Evolutionary conservation across 257 asterid species (phyloP), one percentile per base, ranked within the genome.

Genomic region (Parsonsia alboflavescens): DNA sequence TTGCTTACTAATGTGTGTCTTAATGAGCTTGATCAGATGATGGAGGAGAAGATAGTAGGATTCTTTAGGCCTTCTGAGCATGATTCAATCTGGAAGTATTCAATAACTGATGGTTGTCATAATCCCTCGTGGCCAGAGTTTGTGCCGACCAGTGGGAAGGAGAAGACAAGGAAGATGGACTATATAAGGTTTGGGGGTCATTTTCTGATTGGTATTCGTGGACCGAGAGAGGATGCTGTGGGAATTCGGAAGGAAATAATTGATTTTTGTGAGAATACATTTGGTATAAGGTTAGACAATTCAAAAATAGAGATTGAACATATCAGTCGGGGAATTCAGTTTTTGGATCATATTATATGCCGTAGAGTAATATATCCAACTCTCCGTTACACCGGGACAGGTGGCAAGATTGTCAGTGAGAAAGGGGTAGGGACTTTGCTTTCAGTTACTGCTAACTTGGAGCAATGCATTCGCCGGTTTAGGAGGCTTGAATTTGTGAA

Each of bases 101-200:
- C 97, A 24, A 86, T 92, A 74, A 78, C 86, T 33, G 98, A 94
- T 77, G 93, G 96, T 50, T 92, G 93, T 76, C 99, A 94, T 57
- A 94, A 92, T 85, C 98, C 99, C 36, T 93, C 98, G 53, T 94
- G 99, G 98, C 99, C 99, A 0, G 99, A 94, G 81, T 94, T 94
- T 78, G 99, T 94, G 70, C 99, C 98, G 6, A 82, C 98, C 0
- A 85, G 97, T 79, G 99, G 99, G 75, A 87, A 80, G 81, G 85
- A 85, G 80, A 94, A 90, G 84, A 90, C 96, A 16, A 84, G 96
- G 62, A 94, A 87, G 79, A 94, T 94, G 99, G 96, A 94, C 49
- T 94, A 89, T 53, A 79, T 94, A 52, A 83, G 99, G 72, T 89
- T 76, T 44, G 97, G 90, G 10, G 96, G 97, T 11, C 96, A 94